phyloP scores from a whole-genome alignment of 495 filamentous ascomycete genomes.

The Chaetomidium leptoderma region DNA sequence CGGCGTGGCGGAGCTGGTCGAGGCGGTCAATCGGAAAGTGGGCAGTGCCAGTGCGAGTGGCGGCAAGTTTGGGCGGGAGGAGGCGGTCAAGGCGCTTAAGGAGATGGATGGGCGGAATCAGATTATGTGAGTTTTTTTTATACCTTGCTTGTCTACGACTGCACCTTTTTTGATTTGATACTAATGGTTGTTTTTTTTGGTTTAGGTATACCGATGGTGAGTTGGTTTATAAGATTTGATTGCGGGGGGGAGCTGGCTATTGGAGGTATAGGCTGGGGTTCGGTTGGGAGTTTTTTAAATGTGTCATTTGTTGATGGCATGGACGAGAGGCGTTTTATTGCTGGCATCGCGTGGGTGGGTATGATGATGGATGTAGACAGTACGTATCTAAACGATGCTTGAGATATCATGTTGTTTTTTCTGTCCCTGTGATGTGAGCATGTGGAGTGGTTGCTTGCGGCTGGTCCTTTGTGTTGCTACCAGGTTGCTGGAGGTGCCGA shows the following conservation, averaged over 20 bases:
- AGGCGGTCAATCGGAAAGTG: conserved; percentile 71
- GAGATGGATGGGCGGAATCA: conserved; percentile 78
- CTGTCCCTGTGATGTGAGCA: neutral
- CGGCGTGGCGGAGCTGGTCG: conserved; percentile 67
- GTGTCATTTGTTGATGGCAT: neutral
- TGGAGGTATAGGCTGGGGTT: neutral
- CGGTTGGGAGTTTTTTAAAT: neutral
- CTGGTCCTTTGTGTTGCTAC: neutral
- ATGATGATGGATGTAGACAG: conserved; percentile 1
- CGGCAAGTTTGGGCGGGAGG: conserved; percentile 65
- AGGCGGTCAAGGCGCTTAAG: conserved; percentile 72
- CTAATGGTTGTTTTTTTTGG: too few species aligned
- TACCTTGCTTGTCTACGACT: neutral
- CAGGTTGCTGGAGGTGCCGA: neutral
- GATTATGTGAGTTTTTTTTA: conserved; percentile 85
- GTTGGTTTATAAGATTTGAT: conserved; percentile 45
- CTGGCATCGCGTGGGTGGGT: conserved; percentile 3
- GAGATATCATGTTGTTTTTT: neutral
- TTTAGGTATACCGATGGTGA: conserved; percentile 45
- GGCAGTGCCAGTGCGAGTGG: conserved; percentile 34
- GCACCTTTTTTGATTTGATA: neutral
- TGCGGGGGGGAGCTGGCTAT: neutral
- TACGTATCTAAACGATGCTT: neutral
- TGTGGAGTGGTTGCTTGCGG: neutral
- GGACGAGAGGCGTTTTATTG: neutral